Percentiles rank a stretch among this genome's conserved stretches.
These are phyloP conservation scores for Cenchrus americanus DNA, from an alignment of 176 grass and related monocot genomes.

Conservation along the genomic window DNA sequence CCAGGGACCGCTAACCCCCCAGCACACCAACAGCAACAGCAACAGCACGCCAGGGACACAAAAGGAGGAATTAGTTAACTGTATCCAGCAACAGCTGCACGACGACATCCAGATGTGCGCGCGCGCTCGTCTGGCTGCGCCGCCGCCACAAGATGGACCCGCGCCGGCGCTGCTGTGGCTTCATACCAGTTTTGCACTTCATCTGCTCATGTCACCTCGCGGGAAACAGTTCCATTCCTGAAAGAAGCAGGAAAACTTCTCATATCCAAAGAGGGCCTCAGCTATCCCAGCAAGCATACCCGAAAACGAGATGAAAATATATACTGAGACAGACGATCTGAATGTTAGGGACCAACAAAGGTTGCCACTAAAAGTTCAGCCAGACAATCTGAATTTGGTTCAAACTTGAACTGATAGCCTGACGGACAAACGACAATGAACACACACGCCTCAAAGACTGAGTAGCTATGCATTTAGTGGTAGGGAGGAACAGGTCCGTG, in stretches of 20 bases:
- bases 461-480: no score
- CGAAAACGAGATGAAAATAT: background rate
- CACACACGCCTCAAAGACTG: background rate
- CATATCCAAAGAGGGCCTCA: background rate
- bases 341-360: background rate
- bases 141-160: conserved; percentile 33
- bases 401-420: background rate
- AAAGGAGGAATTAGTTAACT: no score
- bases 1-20: no score
- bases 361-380: background rate
- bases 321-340: no score
- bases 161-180: conserved; percentile 23
- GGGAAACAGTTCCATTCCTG: background rate
- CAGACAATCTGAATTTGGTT: background rate
- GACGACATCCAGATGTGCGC: conserved; percentile 60
- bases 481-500: no score
- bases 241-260: background rate
- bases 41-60: no score
- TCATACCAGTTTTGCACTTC: conserved; percentile 1
- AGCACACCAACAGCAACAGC: no score
- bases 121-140: conserved; percentile 38
- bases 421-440: background rate
- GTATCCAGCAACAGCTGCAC: conserved; percentile 26
- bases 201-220: background rate
- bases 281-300: background rate